Evolutionary conservation across 2,329 filamentous ascomycete species (phyloP).

Genomic region (Rhinocladiella mackenziei): DNA sequence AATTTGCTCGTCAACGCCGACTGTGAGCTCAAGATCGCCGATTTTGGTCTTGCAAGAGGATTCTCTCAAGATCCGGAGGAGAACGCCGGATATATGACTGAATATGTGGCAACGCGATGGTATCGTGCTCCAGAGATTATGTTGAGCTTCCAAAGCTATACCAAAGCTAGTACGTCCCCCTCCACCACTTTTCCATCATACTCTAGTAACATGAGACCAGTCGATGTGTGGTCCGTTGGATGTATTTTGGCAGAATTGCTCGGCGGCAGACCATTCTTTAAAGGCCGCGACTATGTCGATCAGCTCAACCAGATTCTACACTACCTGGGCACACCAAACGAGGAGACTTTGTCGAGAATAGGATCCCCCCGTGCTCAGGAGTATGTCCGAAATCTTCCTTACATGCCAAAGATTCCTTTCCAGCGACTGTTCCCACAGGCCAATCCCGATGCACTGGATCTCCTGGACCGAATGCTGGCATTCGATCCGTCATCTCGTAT

Average conservation of each 20-base stretch:
- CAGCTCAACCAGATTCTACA: conserved; percentile 99
- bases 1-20: conserved; percentile 98
- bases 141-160: conserved; percentile 99
- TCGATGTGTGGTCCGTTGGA: conserved; percentile 98
- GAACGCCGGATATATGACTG: conserved; percentile 99
- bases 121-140: conserved; percentile 99
- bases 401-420: conserved; percentile 92
- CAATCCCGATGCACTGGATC: conserved; percentile 91
- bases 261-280: conserved; percentile 96
- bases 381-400: conserved; percentile 93
- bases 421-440: conserved; percentile 83
- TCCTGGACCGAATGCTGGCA: conserved; percentile 94
- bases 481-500: conserved; percentile 94
- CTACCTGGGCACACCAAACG: conserved; percentile 93
- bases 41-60: conserved; percentile 92
- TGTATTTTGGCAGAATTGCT: conserved; percentile 96
- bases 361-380: conserved; percentile 94
- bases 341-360: conserved; percentile 89
- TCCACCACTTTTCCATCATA: conserved; percentile 5
- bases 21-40: conserved; percentile 98
- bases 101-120: conserved; percentile 98
- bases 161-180: conserved; percentile 87
- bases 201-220: conserved; percentile 45
- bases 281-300: conserved; percentile 97
- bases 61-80: conserved; percentile 97